phyloP scores from a whole-genome alignment of 306 rosid species.

The Pterocarpus macrocarpus region DNA sequence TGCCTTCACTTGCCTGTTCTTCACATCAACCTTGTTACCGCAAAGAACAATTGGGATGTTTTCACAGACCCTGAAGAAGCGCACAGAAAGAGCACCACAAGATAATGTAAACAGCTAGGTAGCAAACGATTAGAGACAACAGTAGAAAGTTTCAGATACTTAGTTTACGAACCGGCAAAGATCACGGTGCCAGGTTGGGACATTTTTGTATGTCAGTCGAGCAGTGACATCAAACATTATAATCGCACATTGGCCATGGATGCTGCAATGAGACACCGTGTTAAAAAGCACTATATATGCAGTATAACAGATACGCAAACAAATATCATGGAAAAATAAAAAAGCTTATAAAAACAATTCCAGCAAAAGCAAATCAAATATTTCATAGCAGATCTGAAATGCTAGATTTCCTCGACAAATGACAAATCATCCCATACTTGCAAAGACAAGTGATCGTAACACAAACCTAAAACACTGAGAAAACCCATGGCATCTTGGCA shows the following conservation, averaged over 20 bases:
- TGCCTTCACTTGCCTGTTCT: constrained; percentile 90
- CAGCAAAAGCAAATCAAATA: not conserved
- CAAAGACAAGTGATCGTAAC: not conserved
- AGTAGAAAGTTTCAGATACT: not conserved
- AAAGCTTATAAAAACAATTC: not conserved
- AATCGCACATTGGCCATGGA: constrained; percentile 85
- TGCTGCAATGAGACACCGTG: constrained; percentile 49
- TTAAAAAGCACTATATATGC: not conserved
- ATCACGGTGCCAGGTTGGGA: constrained; percentile 87
- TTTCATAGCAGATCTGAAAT: not conserved
- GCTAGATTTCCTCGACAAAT: not conserved
- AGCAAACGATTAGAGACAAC: not conserved
- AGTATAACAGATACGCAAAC: not conserved
- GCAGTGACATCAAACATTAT: constrained; percentile 90
- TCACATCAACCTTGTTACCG: constrained; percentile 89
- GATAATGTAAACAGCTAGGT: not conserved
- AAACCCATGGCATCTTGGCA: not conserved
- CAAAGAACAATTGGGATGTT: constrained; percentile 87
- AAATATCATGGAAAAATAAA: not conserved
- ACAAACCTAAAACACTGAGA: not conserved
- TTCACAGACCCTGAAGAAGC: constrained; percentile 74
- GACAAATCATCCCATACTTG: not conserved
- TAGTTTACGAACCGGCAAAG: constrained; percentile 65
- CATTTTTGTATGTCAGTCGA: constrained; percentile 75
- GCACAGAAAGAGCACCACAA: not conserved